These are phyloP conservation scores for Fusarium neocosmosporiellum DNA, from an alignment of 2,329 filamentous ascomycete species.

Conservation along the genomic window DNA sequence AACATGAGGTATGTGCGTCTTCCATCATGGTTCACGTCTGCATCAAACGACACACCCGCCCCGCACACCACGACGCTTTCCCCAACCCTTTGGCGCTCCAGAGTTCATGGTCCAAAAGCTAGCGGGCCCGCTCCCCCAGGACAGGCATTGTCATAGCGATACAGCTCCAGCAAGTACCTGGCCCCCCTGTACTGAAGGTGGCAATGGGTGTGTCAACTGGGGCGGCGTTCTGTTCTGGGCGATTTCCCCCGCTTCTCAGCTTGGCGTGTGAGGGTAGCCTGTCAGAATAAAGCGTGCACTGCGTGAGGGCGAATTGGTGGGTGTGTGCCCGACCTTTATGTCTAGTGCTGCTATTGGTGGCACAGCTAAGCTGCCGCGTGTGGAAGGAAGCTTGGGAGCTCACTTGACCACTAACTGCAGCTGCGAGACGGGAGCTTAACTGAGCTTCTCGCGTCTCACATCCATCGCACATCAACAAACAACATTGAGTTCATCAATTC, in stretches of 20 bases:
- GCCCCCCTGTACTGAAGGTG: constrained; percentile 13
- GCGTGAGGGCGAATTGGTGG: too few species aligned
- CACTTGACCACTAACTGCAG: constrained; percentile 22
- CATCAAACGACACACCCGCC: constrained; percentile 3
- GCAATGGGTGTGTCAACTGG: constrained; percentile 26
- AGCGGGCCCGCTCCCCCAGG: constrained; percentile 26
- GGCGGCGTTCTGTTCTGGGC: neutral
- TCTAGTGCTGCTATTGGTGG: neutral
- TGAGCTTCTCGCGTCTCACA: constrained; percentile 28
- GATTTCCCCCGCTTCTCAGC: constrained; percentile 32
- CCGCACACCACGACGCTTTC: constrained; percentile 19
- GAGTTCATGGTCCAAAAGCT: constrained; percentile 17
- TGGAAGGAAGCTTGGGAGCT: constrained; percentile 26
- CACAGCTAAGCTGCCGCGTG: neutral
- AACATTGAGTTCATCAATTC: constrained; percentile 13
- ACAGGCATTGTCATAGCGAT: constrained; percentile 3
- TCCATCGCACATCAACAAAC: constrained; percentile 8
- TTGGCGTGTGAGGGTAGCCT: constrained; percentile 13
- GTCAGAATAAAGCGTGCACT: constrained; percentile 5
- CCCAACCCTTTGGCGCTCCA: constrained; percentile 7
- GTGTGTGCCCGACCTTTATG: neutral
- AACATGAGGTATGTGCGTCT: constrained; percentile 30
- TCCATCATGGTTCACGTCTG: neutral
- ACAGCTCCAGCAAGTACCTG: constrained; percentile 21
- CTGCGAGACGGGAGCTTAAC: constrained; percentile 24